Base-by-base conservation (phyloP, 1,139 yeast species). In the Candida glucosophila region DNA sequence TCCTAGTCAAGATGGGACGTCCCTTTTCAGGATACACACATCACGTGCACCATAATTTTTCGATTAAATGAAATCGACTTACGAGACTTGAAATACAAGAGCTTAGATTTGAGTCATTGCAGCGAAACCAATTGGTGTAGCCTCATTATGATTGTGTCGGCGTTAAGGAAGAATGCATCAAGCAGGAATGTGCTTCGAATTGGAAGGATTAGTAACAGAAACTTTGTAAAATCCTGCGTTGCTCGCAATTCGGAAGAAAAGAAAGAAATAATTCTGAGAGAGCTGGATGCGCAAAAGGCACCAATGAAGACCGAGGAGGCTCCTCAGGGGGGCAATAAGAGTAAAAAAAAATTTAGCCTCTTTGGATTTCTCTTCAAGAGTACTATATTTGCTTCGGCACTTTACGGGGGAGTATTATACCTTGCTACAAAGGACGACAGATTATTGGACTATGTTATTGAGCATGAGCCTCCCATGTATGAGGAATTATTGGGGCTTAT, bases 401-500 rank as follows among this genome's bases (percentile, higher is more conserved):
- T 44, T 5, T 64, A 64, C 32, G 68, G 67, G 4, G 59, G 60
- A 7, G 51, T 64, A 6, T 46, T 64, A 33, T 64, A 41, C 34
- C 58, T 40, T 19, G 69, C 71, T 31, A 62, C 69, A 30, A 64
- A 62, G 40, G 62, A 56, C 37, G 68, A 63, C 28, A 47, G 47
- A 25, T 67, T 63, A 11, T 50, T 62, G 61, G 69, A 64, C 40
- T 62, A 60, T 35, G 67, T 64, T 22, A 54, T 61, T 29, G 70
- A 64, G 35, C 40, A 61, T 26, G 60, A 62, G 32, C 55, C 61
- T 30, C 70, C 70, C n/a, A 60, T 54, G 42, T 49, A 58, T 31
- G 70, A 64, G 33, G 64, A 59, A 36, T 40, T 63, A 25, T 44
- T 63, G 35, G 62, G 61, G 26, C 24, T 58, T 18, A 53, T 58